These are phyloP conservation scores for Penicillium silybi DNA, from an alignment of 495 filamentous ascomycete species.

Conservation along the genomic window DNA sequence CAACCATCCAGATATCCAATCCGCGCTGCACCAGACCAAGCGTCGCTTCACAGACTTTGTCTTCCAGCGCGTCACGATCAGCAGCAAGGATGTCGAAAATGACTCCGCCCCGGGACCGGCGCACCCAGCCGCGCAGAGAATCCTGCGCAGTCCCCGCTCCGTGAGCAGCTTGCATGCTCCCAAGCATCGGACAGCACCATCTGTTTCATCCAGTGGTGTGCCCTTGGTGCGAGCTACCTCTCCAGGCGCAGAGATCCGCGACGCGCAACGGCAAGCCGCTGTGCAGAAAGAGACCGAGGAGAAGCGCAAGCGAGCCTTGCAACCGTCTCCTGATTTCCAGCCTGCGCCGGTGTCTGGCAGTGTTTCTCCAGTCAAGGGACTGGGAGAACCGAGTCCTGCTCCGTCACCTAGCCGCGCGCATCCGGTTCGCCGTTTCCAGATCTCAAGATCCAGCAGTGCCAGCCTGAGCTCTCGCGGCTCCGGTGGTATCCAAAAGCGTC, in stretches of 20 bases:
- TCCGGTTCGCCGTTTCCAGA: constrained; percentile 41
- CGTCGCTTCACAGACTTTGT: constrained; percentile 49
- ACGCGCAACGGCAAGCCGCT: constrained; percentile 31
- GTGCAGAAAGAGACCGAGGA: constrained; percentile 31
- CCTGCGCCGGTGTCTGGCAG: neutral
- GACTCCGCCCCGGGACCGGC: constrained; percentile 14
- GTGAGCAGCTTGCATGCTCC: constrained; percentile 37
- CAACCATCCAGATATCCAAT: constrained; percentile 39
- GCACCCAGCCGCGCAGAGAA: constrained; percentile 19
- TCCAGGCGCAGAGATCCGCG: constrained; percentile 43
- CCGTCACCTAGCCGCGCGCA: constrained; percentile 14
- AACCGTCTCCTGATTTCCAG: constrained; percentile 14
- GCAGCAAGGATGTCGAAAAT: constrained; percentile 14
- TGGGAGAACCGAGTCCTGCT: neutral
- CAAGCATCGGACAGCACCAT: constrained; percentile 9
- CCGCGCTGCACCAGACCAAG: constrained; percentile 43
- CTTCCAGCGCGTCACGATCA: constrained; percentile 40
- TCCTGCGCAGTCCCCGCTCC: constrained; percentile 36
- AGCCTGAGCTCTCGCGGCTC: constrained; percentile 20
- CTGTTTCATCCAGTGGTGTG: constrained; percentile 20
- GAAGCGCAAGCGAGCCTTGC: constrained; percentile 23
- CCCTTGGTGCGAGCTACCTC: constrained; percentile 42
- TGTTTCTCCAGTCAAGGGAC: neutral
- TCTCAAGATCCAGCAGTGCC: constrained; percentile 31
- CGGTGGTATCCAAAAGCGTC: constrained; percentile 40